Evolutionary conservation across 768 basidiomycete species (phyloP).

Genomic region (Termitomyces sp.): DNA sequence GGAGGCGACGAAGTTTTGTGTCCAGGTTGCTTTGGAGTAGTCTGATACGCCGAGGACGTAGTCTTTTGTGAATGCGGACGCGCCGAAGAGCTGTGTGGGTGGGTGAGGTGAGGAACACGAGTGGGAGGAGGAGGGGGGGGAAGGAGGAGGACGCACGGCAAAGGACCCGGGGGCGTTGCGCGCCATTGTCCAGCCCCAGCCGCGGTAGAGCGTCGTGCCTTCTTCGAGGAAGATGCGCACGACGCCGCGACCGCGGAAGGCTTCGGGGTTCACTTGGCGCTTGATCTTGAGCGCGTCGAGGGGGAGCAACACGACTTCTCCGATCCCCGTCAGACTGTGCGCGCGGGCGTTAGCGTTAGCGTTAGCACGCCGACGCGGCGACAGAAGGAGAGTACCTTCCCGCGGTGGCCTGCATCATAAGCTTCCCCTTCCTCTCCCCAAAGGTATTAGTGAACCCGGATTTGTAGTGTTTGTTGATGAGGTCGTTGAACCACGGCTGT

Average conservation of each 20-base stretch:
- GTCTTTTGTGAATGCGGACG: conserved; percentile 92
- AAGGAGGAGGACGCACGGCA: conserved; percentile 83
- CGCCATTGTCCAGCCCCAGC: conserved; percentile 99
- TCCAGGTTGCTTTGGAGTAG: conserved; percentile 94
- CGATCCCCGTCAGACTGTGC: conserved; percentile 69
- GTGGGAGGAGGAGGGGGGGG: too few species aligned
- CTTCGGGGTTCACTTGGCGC: conserved; percentile 97
- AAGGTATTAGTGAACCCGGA: conserved; percentile 76
- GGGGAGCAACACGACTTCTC: conserved; percentile 97
- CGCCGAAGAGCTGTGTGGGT: conserved; percentile 88
- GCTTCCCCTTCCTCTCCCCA: conserved; percentile 92
- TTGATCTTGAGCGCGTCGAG: conserved; percentile 98
- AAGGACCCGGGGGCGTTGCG: conserved; percentile 96
- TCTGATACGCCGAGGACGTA: conserved; percentile 85
- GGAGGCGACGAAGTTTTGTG: conserved; percentile 95
- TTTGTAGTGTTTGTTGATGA: conserved; percentile 81
- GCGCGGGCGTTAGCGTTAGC: too few species aligned
- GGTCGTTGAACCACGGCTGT: conserved; percentile 95
- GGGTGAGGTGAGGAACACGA: too few species aligned
- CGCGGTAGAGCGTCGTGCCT: conserved; percentile 87
- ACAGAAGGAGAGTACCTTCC: conserved; percentile 59
- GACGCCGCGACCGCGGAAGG: conserved; percentile 91
- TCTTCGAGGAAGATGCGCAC: conserved; percentile 89
- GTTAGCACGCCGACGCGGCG: background rate
- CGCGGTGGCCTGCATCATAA: conserved; percentile 92